Conservation (phyloP, 352 stramenopile species). For the Phytophthora multivora region DNA sequence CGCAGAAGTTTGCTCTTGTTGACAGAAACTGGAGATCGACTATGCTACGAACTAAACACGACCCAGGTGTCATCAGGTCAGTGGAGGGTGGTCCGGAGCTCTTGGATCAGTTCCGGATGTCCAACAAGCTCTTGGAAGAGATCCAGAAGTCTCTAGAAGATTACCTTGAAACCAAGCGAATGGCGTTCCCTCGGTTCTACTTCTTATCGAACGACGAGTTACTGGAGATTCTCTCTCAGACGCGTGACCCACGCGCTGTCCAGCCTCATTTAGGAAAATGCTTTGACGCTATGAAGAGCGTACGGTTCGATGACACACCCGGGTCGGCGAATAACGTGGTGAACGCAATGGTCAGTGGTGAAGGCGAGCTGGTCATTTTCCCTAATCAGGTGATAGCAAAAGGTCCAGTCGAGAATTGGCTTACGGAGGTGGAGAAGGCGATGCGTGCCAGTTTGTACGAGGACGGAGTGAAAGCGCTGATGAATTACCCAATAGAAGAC, state of each 20-base stretch:
- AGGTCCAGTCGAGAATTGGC: slow-evolving; percentile 87
- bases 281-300: slow-evolving; percentile 93
- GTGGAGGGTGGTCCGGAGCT: slow-evolving; percentile 77
- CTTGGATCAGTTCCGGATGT: slow-evolving; percentile 84
- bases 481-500: slow-evolving; percentile 87
- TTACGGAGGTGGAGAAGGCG: slow-evolving; percentile 87
- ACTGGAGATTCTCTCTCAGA: slow-evolving; percentile 92
- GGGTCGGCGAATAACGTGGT: slow-evolving; percentile 55
- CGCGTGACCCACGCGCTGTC: slow-evolving; percentile 86
- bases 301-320: slow-evolving; percentile 75
- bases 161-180: slow-evolving; percentile 93
- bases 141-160: slow-evolving; percentile 93
- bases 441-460: slow-evolving; percentile 90
- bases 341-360: slow-evolving; percentile 84
- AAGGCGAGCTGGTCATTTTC: slow-evolving; percentile 88
- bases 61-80: slow-evolving; percentile 78
- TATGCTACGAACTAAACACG: slow-evolving; percentile 79
- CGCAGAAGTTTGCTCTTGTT: slow-evolving; percentile 85
- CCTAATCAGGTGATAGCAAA: slow-evolving; percentile 74
- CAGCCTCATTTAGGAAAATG: slow-evolving; percentile 92
- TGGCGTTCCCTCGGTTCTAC: slow-evolving; percentile 92
- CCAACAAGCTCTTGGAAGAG: slow-evolving; percentile 87
- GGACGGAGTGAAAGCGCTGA: slow-evolving; percentile 82
- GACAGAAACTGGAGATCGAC: slow-evolving; percentile 88
- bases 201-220: slow-evolving; percentile 94